These are phyloP conservation scores for California macrophylla DNA, from an alignment of 441 rosid genomes.

Conservation along the genomic window DNA sequence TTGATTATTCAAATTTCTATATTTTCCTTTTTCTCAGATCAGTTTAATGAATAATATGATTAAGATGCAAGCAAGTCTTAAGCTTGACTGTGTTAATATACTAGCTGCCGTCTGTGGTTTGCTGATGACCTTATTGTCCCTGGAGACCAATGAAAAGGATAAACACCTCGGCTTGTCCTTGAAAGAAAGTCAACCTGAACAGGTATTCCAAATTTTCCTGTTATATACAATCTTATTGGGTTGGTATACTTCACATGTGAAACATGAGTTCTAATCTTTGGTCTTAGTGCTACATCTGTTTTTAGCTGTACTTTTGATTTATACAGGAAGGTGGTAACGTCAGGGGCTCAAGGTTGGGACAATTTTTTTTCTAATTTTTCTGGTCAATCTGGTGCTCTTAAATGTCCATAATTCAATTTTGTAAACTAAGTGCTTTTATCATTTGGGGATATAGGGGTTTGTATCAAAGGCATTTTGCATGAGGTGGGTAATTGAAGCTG, in stretches of 20 bases:
- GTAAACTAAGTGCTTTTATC: neutral
- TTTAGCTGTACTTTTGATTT: slow-evolving; percentile 1
- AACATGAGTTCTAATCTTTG: slow-evolving; percentile 6
- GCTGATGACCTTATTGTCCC: slow-evolving; percentile 38
- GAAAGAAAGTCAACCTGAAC: slow-evolving; percentile 41
- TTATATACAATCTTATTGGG: neutral
- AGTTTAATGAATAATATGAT: slow-evolving; percentile 45
- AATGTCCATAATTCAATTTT: neutral
- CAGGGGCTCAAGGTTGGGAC: neutral
- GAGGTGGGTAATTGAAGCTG: neutral
- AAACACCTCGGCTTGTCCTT: slow-evolving; percentile 22
- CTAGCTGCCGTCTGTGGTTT: slow-evolving; percentile 48
- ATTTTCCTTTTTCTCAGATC: slow-evolving; percentile 37
- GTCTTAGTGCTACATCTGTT: neutral
- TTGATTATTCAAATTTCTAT: slow-evolving; percentile 12
- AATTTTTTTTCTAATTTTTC: neutral
- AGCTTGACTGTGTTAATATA: slow-evolving; percentile 58
- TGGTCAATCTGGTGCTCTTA: neutral
- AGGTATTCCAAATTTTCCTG: slow-evolving; percentile 33
- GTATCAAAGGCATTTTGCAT: neutral
- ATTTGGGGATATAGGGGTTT: neutral
- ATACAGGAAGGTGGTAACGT: neutral
- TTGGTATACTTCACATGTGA: slow-evolving; percentile 8
- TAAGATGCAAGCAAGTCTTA: slow-evolving; percentile 38
- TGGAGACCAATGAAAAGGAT: slow-evolving; percentile 23